These are phyloP conservation scores for Ilex paraguariensis DNA, from an alignment of 305 asterid genomes.

Conservation along the genomic window DNA sequence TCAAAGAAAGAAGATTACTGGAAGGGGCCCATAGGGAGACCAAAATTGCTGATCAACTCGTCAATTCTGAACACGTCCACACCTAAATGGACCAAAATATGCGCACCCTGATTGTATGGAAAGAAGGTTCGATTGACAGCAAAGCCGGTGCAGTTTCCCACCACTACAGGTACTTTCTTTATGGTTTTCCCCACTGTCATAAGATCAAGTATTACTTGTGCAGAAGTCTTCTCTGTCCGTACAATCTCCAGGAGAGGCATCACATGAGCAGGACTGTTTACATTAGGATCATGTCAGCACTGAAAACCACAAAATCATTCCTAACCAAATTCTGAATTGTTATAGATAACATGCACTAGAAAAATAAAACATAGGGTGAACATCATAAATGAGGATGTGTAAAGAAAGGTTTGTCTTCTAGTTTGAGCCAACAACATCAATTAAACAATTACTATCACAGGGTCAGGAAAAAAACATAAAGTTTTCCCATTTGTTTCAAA, in stretches of 20 bases:
- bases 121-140: constrained; percentile 97
- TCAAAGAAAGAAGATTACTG: constrained; percentile 57
- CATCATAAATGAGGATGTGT: neutral
- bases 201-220: constrained; percentile 85
- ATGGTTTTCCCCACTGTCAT: constrained; percentile 82
- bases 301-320: neutral
- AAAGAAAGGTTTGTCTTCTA: too few relatives aligned
- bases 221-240: constrained; percentile 79
- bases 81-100: constrained; percentile 66
- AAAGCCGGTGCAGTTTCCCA: constrained; percentile 96
- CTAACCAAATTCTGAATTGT: neutral
- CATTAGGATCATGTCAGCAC: constrained; percentile 17
- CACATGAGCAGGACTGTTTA: constrained; percentile 92
- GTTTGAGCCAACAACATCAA: too few relatives aligned
- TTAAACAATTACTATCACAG: too few relatives aligned
- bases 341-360: too few relatives aligned
- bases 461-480: too few relatives aligned
- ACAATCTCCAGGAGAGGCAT: constrained; percentile 97
- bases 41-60: constrained; percentile 65
- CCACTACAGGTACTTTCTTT: constrained; percentile 91
- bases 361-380: constrained; percentile 7
- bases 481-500: too few relatives aligned
- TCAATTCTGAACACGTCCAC: constrained; percentile 90
- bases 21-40: constrained; percentile 97
- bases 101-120: constrained; percentile 83